Evolutionary conservation across 805 yeast species (phyloP), one percentile per base, ranked within the genome.

Genomic region (Hanseniaspora opuntiae): DNA sequence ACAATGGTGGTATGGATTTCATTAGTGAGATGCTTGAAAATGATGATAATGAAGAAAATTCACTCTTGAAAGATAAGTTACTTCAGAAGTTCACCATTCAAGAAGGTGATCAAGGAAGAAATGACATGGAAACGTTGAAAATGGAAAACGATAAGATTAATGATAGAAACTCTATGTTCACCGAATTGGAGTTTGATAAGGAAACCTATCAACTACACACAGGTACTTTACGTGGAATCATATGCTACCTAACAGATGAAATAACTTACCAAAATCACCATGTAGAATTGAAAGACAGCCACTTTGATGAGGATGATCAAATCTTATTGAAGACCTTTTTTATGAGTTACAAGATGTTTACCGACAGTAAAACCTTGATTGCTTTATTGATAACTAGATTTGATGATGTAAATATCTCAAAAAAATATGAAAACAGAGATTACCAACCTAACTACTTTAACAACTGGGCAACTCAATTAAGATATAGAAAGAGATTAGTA

Each of bases 241-340:
- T 70, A 75, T 45, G 80, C 76, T 58, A 53, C 20, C 20, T 53
- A 12, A 62, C 69, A 4, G 74, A 73, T 38, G 79, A 78, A 1
- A 69, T 84, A 54, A 77, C 84, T 3, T 75, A 71, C 59, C 71
- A 84, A 24, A 65, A 84, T 48, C 84, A 89, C 0, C 82, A 84
- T 64, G 20, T 37, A 17, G 30, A 51, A 33, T 16, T 24, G 3
- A 4, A 30, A 8, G 17, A 22, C 14, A 32, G 36, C 3, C 90
- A 84, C 60, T 56, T 67, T 36, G 59, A 65, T 19, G 80, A 81
- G 16, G 83, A 87, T 1, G 84, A 79, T 55, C 78, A 78, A 55
- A 81, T 83, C 61, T 78, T 82, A 56, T 72, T 78, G 3, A 78
- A 93, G 0, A 78, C 93, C 0, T 85, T 88, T 61, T 79, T 89